phyloP scores from a whole-genome alignment of 805 yeast species.

The Cyberlindnera misumaiensis region DNA sequence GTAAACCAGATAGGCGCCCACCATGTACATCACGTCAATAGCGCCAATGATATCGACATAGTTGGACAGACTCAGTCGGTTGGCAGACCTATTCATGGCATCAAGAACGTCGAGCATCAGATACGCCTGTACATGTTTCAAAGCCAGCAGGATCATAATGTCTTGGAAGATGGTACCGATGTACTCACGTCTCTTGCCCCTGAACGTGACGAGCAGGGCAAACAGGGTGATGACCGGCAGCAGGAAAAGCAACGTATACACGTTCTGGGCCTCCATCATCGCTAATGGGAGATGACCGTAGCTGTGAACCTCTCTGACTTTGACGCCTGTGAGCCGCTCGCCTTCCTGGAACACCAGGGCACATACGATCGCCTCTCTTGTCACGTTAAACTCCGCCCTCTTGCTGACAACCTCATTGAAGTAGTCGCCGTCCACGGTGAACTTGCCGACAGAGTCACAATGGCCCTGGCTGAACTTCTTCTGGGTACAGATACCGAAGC shows the following conservation, averaged over 20 bases:
- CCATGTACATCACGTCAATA: slow-evolving; percentile 1
- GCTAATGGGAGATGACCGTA: slow-evolving; percentile 7
- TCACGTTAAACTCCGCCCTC: background rate
- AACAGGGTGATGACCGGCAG: slow-evolving; percentile 1
- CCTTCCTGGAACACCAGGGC: slow-evolving; percentile 12
- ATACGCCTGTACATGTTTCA: background rate
- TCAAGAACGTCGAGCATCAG: background rate
- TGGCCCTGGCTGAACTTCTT: slow-evolving; percentile 6
- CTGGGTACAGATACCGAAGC: slow-evolving; percentile 13
- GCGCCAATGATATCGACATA: background rate
- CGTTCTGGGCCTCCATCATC: background rate
- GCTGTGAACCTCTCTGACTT: slow-evolving; percentile 4
- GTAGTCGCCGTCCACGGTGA: slow-evolving; percentile 3
- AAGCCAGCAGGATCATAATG: background rate
- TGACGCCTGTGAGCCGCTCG: slow-evolving; percentile 3
- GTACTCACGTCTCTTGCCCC: slow-evolving; percentile 2
- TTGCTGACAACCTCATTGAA: slow-evolving; percentile 1
- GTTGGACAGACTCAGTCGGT: background rate
- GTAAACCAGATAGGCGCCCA: slow-evolving; percentile 2
- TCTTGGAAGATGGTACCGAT: slow-evolving; percentile 11
- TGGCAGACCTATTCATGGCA: background rate
- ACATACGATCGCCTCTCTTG: slow-evolving; percentile 7
- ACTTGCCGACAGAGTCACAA: slow-evolving; percentile 11
- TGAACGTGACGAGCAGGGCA: slow-evolving; percentile 3
- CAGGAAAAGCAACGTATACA: background rate